Evolutionary conservation across 1,284 basidiomycete genomes (phyloP), one percentile per base, ranked within the genome.

Genomic region (Pisolithus thermaeus): DNA sequence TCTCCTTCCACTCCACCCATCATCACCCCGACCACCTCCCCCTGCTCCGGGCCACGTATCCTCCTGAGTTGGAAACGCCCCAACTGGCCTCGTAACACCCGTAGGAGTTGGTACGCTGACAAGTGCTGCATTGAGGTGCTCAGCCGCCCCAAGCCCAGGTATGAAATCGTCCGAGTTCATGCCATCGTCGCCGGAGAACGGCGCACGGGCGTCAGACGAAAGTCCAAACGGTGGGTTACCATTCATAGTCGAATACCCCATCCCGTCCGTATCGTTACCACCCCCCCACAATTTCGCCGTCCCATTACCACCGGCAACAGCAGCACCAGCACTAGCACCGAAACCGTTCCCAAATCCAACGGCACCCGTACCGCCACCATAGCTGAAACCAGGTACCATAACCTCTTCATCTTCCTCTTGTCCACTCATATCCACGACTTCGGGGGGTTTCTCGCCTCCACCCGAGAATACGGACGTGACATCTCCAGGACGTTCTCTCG

Each of bases 401-500:
- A 70, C 76, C 32, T 84, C 86, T 42, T 85, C 80, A 16, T 90
- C 88, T 4, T 84, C 84, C 47, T 90, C 88, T 63, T 85, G 79
- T 7, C 79, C 78, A 27, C 76, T 77, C 57, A 73, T 68, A 58
- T 80, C 84, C 7, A 68, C 68, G 39, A 76, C 70, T 58, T 79
- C 82, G 0, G 83, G 84, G 16, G 87, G 88, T 67, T 89, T 89
- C 72, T 87, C 84, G 20, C 87, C 87, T 5, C 85, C 86, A 7
- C 80, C 84, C 0, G 79, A 80, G 67, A 87, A 88, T 35, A 86
- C 85, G 38, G 78, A 80, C 9, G 76, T 73, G 1, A 76, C 75
- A 60, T 90, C 88, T 25, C 90, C 90, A 0, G 84, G 93, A 44
- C 87, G 77, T 58, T 92, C 89, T 48, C 96, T 82, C 51, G 87